phyloP scores from a whole-genome alignment of 495 filamentous ascomycete species.

The Talaromyces thailandensis region DNA sequence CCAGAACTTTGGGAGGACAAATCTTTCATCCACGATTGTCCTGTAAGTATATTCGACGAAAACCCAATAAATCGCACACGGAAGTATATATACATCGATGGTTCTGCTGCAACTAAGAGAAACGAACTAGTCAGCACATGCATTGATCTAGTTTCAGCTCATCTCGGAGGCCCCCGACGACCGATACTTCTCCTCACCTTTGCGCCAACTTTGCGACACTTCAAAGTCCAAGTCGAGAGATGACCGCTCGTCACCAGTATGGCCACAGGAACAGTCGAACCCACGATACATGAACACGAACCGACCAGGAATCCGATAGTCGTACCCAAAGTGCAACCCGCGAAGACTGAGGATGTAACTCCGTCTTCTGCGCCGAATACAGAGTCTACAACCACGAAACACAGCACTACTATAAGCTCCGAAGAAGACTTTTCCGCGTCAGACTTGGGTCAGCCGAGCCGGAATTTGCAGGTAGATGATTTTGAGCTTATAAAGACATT shows the following conservation, averaged over 20 bases:
- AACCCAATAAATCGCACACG: not conserved
- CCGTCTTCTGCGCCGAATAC: not conserved
- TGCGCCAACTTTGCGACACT: not conserved
- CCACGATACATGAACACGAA: slow-evolving; percentile 28
- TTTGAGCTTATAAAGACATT: slow-evolving; percentile 83
- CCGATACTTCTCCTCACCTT: not conserved
- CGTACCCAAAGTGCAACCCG: slow-evolving; percentile 1
- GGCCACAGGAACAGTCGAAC: slow-evolving; percentile 36
- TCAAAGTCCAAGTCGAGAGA: slow-evolving; percentile 13
- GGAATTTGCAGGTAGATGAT: slow-evolving; percentile 54
- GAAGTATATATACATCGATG: not conserved
- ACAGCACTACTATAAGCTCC: not conserved
- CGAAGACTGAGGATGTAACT: slow-evolving; percentile 15
- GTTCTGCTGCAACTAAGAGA: not conserved
- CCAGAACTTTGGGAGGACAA: not conserved
- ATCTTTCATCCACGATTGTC: not conserved
- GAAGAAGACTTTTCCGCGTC: not conserved
- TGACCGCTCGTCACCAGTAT: slow-evolving; percentile 30
- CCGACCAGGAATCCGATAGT: slow-evolving; percentile 26
- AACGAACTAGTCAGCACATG: not conserved
- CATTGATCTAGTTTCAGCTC: not conserved
- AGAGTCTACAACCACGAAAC: not conserved
- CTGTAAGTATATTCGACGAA: not conserved
- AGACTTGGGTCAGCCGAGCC: slow-evolving; percentile 27
- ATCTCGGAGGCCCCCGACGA: not conserved